phyloP scores from a whole-genome alignment of 805 yeast genomes.

The Lachancea lanzarotensis region DNA sequence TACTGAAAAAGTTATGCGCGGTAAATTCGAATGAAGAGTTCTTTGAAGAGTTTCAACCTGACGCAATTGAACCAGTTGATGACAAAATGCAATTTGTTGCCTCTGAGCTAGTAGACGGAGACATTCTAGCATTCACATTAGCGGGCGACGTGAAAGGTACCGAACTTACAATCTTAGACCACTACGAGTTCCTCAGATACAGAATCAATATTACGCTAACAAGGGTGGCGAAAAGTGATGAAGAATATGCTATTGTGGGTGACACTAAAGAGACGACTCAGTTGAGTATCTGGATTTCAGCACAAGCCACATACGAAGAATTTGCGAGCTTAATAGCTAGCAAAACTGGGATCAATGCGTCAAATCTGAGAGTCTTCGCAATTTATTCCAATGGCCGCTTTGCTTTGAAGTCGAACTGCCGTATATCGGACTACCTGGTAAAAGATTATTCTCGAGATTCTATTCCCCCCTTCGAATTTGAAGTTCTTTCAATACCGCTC shows the following conservation, averaged over 20 bases:
- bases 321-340: constrained; percentile 57
- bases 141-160: constrained; percentile 19
- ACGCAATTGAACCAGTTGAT: constrained; percentile 41
- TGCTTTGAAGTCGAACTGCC: constrained; percentile 36
- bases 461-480: constrained; percentile 59
- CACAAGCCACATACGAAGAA: constrained; percentile 49
- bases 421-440: constrained; percentile 32
- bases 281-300: constrained; percentile 65
- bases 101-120: constrained; percentile 61
- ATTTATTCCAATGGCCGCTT: constrained; percentile 52
- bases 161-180: constrained; percentile 37
- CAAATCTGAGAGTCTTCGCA: constrained; percentile 58
- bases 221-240: constrained; percentile 19
- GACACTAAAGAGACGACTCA: constrained; percentile 12
- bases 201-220: constrained; percentile 53
- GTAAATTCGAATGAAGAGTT: constrained; percentile 35
- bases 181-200: constrained; percentile 49
- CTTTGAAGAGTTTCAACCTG: constrained; percentile 58
- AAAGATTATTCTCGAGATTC: constrained; percentile 32
- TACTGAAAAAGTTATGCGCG: constrained; percentile 20
- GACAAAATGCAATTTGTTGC: constrained; percentile 41
- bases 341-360: constrained; percentile 48
- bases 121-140: constrained; percentile 42
- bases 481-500: constrained; percentile 66
- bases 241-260: constrained; percentile 23